phyloP scores from a whole-genome alignment of 2,329 filamentous ascomycete species.

The Botrytis pseudocinerea region DNA sequence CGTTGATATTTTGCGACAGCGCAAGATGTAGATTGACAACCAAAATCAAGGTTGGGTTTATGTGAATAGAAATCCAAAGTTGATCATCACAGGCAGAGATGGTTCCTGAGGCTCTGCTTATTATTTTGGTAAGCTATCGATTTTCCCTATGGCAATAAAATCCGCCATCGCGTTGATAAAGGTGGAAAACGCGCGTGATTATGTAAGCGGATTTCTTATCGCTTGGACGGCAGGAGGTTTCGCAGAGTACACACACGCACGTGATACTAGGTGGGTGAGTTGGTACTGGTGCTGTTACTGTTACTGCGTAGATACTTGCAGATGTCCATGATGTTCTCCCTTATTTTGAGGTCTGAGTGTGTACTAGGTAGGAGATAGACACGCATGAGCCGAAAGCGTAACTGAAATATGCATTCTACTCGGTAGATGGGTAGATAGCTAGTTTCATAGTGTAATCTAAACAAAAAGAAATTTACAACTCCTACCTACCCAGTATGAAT shows the following conservation, averaged over 20 bases:
- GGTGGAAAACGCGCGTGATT: slow-evolving; percentile 15
- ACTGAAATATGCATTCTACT: background rate
- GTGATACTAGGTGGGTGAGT: too few relatives aligned
- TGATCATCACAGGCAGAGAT: background rate
- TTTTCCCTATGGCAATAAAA: background rate
- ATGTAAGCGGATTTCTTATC: slow-evolving; percentile 10
- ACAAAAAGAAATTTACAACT: background rate
- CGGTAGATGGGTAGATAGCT: background rate
- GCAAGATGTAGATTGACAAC: slow-evolving; percentile 15
- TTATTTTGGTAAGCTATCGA: background rate
- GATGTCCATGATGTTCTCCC: background rate
- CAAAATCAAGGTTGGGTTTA: background rate
- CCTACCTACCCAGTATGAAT: background rate
- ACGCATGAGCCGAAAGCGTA: background rate
- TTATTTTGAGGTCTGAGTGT: slow-evolving; percentile 3
- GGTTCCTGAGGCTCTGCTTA: slow-evolving; percentile 21
- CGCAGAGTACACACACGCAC: too few relatives aligned
- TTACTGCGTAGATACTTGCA: too few relatives aligned
- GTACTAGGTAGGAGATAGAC: background rate
- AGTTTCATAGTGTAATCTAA: background rate
- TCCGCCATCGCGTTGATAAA: background rate
- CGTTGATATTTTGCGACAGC: slow-evolving; percentile 6
- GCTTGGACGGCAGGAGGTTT: background rate
- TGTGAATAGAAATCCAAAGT: slow-evolving; percentile 1
- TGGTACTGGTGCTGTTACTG: too few relatives aligned